Percentiles rank a stretch among this genome's conserved stretches.
Evolutionary conservation across 1,284 basidiomycete genomes (phyloP).

Genomic region (Vanrija pseudolonga): DNA sequence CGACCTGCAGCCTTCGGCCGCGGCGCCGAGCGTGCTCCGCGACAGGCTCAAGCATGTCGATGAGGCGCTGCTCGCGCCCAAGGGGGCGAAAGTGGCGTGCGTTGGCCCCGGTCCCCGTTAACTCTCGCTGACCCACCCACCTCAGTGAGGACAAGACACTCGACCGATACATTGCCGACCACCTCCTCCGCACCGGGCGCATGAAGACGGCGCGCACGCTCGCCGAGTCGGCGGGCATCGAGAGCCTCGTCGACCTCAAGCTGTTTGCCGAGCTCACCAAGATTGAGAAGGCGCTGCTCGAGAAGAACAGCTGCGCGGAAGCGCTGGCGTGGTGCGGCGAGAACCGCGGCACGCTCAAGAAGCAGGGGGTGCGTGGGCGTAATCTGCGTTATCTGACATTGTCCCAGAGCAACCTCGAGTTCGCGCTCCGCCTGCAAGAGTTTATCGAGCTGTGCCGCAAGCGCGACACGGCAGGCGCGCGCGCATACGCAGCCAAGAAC

Average conservation of each 20-base stretch:
- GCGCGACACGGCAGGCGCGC: constrained; percentile 68
- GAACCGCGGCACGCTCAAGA: constrained; percentile 86
- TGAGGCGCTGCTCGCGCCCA: constrained; percentile 6
- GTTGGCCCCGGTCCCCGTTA: neutral
- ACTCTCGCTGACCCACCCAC: neutral
- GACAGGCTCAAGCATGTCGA: constrained; percentile 16
- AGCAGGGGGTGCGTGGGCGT: constrained; percentile 65
- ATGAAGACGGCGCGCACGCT: constrained; percentile 40
- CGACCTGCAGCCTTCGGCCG: constrained; percentile 13
- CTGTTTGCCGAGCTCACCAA: constrained; percentile 81
- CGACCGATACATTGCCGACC: constrained; percentile 89
- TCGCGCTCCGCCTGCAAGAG: constrained; percentile 91
- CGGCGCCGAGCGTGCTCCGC: constrained; percentile 5
- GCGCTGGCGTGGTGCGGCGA: constrained; percentile 95
- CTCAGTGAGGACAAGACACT: constrained; percentile 49
- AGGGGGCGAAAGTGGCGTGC: constrained; percentile 1
- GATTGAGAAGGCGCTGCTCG: constrained; percentile 72
- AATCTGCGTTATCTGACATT: neutral
- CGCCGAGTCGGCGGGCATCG: constrained; percentile 31
- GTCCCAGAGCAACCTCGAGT: constrained; percentile 85
- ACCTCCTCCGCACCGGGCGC: constrained; percentile 63
- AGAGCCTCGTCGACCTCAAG: constrained; percentile 85
- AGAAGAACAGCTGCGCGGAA: constrained; percentile 71
- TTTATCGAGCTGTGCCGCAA: constrained; percentile 84
- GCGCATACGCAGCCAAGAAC: constrained; percentile 77